Conservation (phyloP, 768 basidiomycete genomes). For the Amanita polypyramis region DNA sequence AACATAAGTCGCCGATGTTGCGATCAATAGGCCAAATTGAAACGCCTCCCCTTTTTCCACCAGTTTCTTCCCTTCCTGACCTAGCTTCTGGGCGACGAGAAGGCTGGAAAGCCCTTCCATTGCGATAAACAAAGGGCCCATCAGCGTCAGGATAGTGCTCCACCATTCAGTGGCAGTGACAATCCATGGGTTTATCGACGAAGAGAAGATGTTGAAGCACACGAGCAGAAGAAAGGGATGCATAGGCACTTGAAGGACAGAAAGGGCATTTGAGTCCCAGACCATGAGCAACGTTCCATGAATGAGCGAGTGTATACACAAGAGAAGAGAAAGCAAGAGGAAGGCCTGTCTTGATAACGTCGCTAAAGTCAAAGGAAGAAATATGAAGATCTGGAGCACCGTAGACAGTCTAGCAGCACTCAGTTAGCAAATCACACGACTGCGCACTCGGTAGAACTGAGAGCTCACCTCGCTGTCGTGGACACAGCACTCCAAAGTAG, state of each 20-base stretch:
- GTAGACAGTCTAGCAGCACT: slow-evolving; percentile 51
- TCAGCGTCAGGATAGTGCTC: slow-evolving; percentile 60
- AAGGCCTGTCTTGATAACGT: slow-evolving; percentile 76
- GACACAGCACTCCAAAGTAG: slow-evolving; percentile 57
- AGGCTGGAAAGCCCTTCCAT: slow-evolving; percentile 81
- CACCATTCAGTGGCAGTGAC: slow-evolving; percentile 53
- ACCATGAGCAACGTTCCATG: slow-evolving; percentile 71
- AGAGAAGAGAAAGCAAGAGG: slow-evolving; percentile 68
- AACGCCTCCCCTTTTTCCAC: slow-evolving; percentile 62
- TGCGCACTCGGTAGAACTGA: background rate
- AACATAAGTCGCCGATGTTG: slow-evolving; percentile 72
- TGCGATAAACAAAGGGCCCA: slow-evolving; percentile 68
- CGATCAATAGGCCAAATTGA: slow-evolving; percentile 69
- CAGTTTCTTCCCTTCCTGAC: slow-evolving; percentile 65
- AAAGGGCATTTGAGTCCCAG: slow-evolving; percentile 61
- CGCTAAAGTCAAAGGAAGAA: slow-evolving; percentile 75
- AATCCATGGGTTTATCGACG: slow-evolving; percentile 48
- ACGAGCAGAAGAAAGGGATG: slow-evolving; percentile 81
- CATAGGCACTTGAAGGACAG: slow-evolving; percentile 76
- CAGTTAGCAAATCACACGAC: slow-evolving; percentile 1
- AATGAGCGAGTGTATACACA: slow-evolving; percentile 67
- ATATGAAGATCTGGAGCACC: slow-evolving; percentile 71
- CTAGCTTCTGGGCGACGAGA: slow-evolving; percentile 72
- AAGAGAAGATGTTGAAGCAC: slow-evolving; percentile 77
- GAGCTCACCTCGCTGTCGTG: slow-evolving; percentile 46